Base-by-base conservation (phyloP, 2,329 filamentous ascomycete genomes). In the Pseudogymnoascus sp. region DNA sequence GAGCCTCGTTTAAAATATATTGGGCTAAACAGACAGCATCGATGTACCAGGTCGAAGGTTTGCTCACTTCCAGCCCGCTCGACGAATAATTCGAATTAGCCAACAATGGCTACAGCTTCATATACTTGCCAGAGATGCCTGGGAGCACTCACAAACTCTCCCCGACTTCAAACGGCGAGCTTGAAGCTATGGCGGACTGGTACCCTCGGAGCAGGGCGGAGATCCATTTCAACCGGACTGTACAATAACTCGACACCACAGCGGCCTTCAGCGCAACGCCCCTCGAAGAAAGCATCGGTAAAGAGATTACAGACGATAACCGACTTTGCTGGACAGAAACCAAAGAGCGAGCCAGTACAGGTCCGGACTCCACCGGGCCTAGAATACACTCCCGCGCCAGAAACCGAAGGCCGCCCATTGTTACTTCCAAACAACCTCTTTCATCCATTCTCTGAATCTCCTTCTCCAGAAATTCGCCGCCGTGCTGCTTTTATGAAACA, bases 401-500 rank as follows among this genome's bases (percentile, higher is more conserved):
- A 69, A 37, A 67, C 64, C 5, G 66, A 70, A 40, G 68, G 63
- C 36, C 66, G 70, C 67, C 69, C 69, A 62, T 63, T 74, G 18
- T 63, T 74, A 40, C 67, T 70, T 67, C 82, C 86, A 60, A 86
- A 96, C 77, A 89, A 97, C 73, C 87, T 99, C 63, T 99, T 97
- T 80, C 93, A 99, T 76, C 86, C 91, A 8, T 96, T 95, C 75
- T 90, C 91, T 37, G 82, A 88, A 67, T 99, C 95, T 12, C 95
- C 96, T 7, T 89, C 93, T 44, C 89, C 91, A 40, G 89, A 90
- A 66, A 97, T 99, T 67, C 87, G 93, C 70, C 86, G 87, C 70
- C 88, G 95, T 69, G 95, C 93, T 28, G 90, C 89, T 8, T 96
- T 91, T 72, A 97, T 97, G 78, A 90, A 88, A 73, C 89, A 96